phyloP scores from a whole-genome alignment of 2,329 filamentous ascomycete species.

The Scedosporium apiospermum region DNA sequence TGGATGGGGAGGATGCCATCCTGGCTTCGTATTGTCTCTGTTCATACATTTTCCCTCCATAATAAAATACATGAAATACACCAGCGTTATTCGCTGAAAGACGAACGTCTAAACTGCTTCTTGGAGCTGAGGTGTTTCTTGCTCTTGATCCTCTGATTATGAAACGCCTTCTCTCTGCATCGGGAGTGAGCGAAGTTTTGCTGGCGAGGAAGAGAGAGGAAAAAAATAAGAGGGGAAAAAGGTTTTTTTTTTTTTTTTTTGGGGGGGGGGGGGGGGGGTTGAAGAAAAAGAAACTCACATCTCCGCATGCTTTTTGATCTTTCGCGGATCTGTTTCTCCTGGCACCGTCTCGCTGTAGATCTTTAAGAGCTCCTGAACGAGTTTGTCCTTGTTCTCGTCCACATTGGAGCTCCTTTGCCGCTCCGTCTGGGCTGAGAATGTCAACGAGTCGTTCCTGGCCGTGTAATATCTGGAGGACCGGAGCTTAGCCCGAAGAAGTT shows the following conservation, averaged over 20 bases:
- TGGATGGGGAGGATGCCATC: background rate
- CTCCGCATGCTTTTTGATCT: constrained; percentile 36
- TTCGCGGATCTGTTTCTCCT: constrained; percentile 33
- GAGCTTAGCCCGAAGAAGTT: constrained; percentile 34
- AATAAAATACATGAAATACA: background rate
- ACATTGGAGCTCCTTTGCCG: constrained; percentile 42
- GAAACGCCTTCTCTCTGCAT: constrained; percentile 35
- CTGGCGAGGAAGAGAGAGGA: background rate
- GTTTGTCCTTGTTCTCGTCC: constrained; percentile 41
- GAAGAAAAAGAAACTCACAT: constrained; percentile 26
- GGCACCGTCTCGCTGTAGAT: constrained; percentile 40
- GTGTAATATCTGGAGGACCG: constrained; percentile 47
- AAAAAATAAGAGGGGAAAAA: background rate
- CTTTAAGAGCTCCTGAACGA: constrained; percentile 35
- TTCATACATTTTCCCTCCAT: background rate
- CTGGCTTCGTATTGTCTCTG: background rate
- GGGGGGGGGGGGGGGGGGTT: too few relatives aligned
- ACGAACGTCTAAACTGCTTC: constrained; percentile 30
- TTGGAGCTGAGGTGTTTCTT: constrained; percentile 42
- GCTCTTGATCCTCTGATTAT: constrained; percentile 31
- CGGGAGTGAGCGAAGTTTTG: background rate
- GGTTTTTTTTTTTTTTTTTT: too few relatives aligned
- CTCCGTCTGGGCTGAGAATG: constrained; percentile 45
- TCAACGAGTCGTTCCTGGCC: constrained; percentile 39
- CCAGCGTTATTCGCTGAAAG: background rate